Conservation (phyloP, 2,329 filamentous ascomycete genomes). For the Metarhizium guizhouense region DNA sequence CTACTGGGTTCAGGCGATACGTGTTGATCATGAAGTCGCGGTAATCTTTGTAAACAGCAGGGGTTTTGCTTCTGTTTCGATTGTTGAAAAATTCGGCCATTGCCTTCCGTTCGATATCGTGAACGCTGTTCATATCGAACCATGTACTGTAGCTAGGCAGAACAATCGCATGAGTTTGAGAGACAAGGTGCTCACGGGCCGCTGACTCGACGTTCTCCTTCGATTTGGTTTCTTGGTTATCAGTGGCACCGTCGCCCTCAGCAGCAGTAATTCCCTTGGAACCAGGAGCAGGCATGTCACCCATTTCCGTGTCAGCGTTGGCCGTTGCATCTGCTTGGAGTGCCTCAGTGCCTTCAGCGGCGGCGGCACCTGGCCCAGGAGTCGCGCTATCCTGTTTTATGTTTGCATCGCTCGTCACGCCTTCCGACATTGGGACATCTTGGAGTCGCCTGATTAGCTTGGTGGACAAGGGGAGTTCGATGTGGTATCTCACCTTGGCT, state of each 20-base stretch:
- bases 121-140: slow-evolving; percentile 96
- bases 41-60: slow-evolving; percentile 96
- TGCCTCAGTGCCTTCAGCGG: slow-evolving; percentile 49
- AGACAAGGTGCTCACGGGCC: slow-evolving; percentile 83
- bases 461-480: background rate
- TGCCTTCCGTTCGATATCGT: slow-evolving; percentile 87
- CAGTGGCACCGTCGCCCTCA: slow-evolving; percentile 39
- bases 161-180: slow-evolving; percentile 92
- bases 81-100: slow-evolving; percentile 98
- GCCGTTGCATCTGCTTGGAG: slow-evolving; percentile 47
- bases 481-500: slow-evolving; percentile 34
- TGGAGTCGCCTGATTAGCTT: background rate
- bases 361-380: slow-evolving; percentile 47
- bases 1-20: slow-evolving; percentile 87
- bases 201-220: slow-evolving; percentile 78
- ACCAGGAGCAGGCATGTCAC: slow-evolving; percentile 46
- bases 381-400: slow-evolving; percentile 55
- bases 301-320: slow-evolving; percentile 74
- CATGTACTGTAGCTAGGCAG: slow-evolving; percentile 96
- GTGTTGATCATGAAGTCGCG: slow-evolving; percentile 99
- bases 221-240: slow-evolving; percentile 53
- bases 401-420: slow-evolving; percentile 32
- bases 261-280: slow-evolving; percentile 38
- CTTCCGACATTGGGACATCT: slow-evolving; percentile 59
- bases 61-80: slow-evolving; percentile 95